Evolutionary conservation across 2,329 filamentous ascomycete genomes (phyloP).

Genomic region (Phaeosphaeria sp.): DNA sequence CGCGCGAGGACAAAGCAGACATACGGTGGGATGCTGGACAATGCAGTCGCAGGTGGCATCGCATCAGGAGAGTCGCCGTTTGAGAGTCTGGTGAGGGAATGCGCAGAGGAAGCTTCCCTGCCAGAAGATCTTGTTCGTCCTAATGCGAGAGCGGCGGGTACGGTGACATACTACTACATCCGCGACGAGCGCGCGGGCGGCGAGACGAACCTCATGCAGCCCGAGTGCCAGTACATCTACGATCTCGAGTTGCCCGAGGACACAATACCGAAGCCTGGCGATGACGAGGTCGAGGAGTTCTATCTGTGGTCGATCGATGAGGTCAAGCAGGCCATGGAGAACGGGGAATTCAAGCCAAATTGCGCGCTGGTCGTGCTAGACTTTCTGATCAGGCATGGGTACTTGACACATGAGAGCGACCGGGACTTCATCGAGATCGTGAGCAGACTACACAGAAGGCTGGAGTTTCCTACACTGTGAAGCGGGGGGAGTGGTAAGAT

Average conservation of each 20-base stretch:
- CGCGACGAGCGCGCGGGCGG: conserved; percentile 78
- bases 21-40: conserved; percentile 91
- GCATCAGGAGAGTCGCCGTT: conserved; percentile 80
- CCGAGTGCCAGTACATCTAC: conserved; percentile 91
- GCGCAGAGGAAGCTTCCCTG: conserved; percentile 86
- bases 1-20: conserved; percentile 81
- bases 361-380: conserved; percentile 84
- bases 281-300: conserved; percentile 90
- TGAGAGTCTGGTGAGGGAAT: conserved; percentile 84
- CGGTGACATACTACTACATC: conserved; percentile 84
- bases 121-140: conserved; percentile 72
- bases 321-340: conserved; percentile 71
- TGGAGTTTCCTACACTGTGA: conserved; percentile 72
- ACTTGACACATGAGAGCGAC: conserved; percentile 81
- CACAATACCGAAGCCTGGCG: conserved; percentile 76
- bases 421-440: conserved; percentile 78
- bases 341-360: conserved; percentile 89
- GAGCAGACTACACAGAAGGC: conserved; percentile 74
- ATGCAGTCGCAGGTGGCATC: conserved; percentile 88
- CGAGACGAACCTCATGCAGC: conserved; percentile 82
- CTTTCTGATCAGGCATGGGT: conserved; percentile 86
- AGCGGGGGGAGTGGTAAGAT: not conserved
- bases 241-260: conserved; percentile 78
- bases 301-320: conserved; percentile 78
- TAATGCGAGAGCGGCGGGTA: conserved; percentile 67